Conservation (phyloP, 345 rosid species). For the Cardamine occulta region DNA sequence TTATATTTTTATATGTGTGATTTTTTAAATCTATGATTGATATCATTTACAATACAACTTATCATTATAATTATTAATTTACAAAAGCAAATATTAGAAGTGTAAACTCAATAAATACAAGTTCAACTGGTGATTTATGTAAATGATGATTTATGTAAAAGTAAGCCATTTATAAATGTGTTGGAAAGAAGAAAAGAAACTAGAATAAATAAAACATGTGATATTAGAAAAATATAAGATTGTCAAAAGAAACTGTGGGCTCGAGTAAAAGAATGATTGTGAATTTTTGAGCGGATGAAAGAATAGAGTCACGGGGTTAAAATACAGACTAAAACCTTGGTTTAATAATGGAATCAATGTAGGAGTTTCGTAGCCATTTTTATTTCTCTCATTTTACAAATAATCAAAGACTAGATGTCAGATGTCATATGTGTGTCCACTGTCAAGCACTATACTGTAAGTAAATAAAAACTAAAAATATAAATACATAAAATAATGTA, state of each 20-base stretch:
- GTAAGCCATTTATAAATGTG: background rate
- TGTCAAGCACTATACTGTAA: background rate
- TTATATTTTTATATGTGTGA: background rate
- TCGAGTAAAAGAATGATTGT: background rate
- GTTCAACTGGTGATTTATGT: background rate
- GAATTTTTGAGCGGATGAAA: background rate
- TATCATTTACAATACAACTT: background rate
- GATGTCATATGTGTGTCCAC: background rate
- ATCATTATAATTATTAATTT: background rate
- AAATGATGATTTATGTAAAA: background rate
- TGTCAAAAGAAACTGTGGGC: background rate
- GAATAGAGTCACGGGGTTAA: slow-evolving; percentile 3
- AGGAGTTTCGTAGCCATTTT: slow-evolving; percentile 3
- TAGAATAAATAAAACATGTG: background rate
- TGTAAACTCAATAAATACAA: background rate
- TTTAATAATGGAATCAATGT: background rate
- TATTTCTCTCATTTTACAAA: background rate
- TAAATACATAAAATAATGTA: background rate
- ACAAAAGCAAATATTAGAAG: background rate
- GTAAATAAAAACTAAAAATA: background rate
- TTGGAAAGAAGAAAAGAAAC: background rate
- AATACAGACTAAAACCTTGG: background rate
- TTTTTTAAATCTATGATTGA: background rate
- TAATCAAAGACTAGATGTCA: background rate
- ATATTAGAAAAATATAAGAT: background rate